Base-by-base conservation (phyloP, 345 rosid genomes). In the Linum lewisii region DNA sequence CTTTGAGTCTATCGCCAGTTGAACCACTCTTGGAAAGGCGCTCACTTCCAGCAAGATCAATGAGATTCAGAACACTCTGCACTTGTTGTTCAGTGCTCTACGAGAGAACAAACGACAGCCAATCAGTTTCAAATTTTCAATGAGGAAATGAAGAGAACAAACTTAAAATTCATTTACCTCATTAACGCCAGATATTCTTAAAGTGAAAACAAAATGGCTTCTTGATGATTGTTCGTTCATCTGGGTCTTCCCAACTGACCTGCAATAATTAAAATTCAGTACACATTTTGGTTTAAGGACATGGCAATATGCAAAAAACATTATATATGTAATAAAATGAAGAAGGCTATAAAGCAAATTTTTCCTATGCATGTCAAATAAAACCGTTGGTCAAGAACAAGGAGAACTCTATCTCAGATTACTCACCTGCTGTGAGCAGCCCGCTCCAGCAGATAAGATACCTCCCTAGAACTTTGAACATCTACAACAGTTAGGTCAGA, bases 1-100 rank as follows among this genome's bases (percentile, higher is more conserved):
- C 99, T 79, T 77, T 88, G 58, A 93, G 75, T 29, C 99, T 75
- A 59, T 93, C 97, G 49, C 99, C 99, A 0, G 99, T 86, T 26
- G 99, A 93, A 24, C 99, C 95, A 69, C 99, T 93, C 82, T 82
- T 93, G 0, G 94, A 85, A 51, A 93, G 91, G 21, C 99, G 97
- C 73, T 93, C 99, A 51, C 99, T 93, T 57, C 99, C 99, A 45
- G 99, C 99, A 67, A 93, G 94, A 81, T 93, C 99, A 62, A 93
- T 89, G 42, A 93, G 89, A 84, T 93, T 93, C 82, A 93, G 63
- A 62, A 93, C 81, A 20, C 99, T 94, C 78, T 93, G 99, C 58
- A 85, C 89, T 74, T 89, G 95, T 70, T 93, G 99, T 65, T 93
- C 99, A 4, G 94, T 93, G 76, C 87, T 80, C 99, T 93, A 62